These are phyloP conservation scores for Fusarium sulawesiense DNA, from an alignment of 2,329 filamentous ascomycete species.

Conservation along the genomic window DNA sequence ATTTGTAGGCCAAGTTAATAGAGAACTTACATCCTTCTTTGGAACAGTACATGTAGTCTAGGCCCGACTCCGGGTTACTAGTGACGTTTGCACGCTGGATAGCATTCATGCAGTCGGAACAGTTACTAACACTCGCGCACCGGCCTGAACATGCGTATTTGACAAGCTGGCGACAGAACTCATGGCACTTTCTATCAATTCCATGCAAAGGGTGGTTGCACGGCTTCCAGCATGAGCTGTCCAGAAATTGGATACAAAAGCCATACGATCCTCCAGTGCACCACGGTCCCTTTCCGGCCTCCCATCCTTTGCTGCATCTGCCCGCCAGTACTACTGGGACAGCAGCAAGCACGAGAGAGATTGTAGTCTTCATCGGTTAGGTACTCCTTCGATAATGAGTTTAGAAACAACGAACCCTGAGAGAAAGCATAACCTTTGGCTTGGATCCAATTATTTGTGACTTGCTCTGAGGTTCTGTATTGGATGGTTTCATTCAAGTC, in stretches of 20 bases:
- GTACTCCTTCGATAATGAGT: not conserved
- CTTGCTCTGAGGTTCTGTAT: not conserved
- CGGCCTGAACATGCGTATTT: not conserved
- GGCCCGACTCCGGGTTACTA: not conserved
- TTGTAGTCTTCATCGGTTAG: not conserved
- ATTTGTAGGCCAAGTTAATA: rapidly evolving
- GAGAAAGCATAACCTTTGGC: not conserved
- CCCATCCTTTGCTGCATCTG: not conserved
- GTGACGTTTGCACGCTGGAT: not conserved
- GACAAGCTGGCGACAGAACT: no score
- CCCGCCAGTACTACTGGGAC: not conserved
- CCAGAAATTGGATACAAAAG: not conserved
- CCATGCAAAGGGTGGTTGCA: not conserved
- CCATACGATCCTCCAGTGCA: not conserved
- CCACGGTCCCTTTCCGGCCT: not conserved
- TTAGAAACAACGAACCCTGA: not conserved
- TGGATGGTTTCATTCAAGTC: not conserved
- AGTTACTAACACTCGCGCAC: not conserved
- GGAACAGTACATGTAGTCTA: not conserved
- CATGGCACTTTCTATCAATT: no score
- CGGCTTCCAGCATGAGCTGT: not conserved
- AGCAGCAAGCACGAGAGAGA: not conserved
- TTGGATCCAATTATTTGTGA: not conserved
- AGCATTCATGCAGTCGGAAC: not conserved
- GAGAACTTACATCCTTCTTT: not conserved